Evolutionary conservation across 2,329 filamentous ascomycete genomes (phyloP).

Genomic region (Calonectria naviculata): DNA sequence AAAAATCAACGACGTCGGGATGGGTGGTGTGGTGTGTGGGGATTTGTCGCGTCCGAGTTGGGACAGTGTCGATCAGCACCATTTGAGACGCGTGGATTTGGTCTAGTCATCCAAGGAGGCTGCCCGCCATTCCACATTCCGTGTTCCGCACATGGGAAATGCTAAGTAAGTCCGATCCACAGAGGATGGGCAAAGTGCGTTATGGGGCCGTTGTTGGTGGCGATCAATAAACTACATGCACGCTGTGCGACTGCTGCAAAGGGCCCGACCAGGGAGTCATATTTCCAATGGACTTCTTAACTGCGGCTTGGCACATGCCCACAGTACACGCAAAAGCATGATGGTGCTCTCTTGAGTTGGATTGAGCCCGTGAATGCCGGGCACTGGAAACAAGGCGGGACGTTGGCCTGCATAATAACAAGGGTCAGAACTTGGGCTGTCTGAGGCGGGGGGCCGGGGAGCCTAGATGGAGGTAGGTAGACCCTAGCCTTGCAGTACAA

Average conservation of each 20-base stretch:
- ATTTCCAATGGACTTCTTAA: background rate
- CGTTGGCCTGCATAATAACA: background rate
- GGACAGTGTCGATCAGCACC: background rate
- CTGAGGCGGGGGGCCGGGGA: background rate
- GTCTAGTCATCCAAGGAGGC: background rate
- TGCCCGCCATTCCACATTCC: background rate
- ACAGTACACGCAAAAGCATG: no score
- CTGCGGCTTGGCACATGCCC: background rate
- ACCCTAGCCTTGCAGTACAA: background rate
- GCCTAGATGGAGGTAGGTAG: background rate
- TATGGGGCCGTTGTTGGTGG: background rate
- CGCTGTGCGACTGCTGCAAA: background rate
- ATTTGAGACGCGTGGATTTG: background rate
- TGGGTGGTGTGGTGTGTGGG: background rate
- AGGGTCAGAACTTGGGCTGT: background rate
- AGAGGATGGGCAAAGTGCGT: background rate
- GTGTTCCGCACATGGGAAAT: background rate
- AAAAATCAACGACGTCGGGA: background rate
- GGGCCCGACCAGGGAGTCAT: background rate
- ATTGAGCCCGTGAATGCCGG: background rate
- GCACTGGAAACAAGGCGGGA: background rate
- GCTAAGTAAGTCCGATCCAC: background rate
- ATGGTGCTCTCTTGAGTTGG: background rate
- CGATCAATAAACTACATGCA: background rate
- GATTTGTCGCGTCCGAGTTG: background rate